These are phyloP conservation scores for Agroathelia rolfsii DNA, from an alignment of 1,284 basidiomycete genomes.

Conservation along the genomic window DNA sequence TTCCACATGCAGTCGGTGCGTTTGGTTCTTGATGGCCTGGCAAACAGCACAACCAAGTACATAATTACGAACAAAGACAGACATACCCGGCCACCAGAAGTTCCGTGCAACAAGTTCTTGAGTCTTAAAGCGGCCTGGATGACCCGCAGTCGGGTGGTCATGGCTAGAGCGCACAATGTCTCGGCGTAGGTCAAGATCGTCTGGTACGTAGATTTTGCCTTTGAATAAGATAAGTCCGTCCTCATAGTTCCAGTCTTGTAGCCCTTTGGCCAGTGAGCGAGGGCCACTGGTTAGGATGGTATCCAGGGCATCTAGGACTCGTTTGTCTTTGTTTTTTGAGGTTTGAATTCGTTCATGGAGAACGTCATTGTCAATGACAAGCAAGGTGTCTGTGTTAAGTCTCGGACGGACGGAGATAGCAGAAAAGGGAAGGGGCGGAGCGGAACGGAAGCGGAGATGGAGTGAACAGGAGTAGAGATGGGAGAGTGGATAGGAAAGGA, in stretches of 20 bases:
- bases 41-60: conserved; percentile 9
- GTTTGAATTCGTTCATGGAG: no score
- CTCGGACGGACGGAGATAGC: no score
- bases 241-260: not conserved
- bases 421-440: no score
- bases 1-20: not conserved
- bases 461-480: no score
- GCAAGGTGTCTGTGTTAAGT: no score
- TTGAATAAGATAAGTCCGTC: conserved; percentile 9
- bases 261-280: not conserved
- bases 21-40: conserved; percentile 8
- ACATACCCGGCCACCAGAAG: conserved; percentile 14
- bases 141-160: conserved; percentile 7
- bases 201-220: conserved; percentile 10
- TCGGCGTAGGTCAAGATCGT: conserved; percentile 1
- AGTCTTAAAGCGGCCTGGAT: conserved; percentile 11
- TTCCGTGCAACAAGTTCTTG: not conserved
- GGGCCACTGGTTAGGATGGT: no score
- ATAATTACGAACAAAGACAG: conserved; percentile 4
- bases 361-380: no score
- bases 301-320: no score
- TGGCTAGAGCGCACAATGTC: conserved; percentile 8
- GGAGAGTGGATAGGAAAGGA: no score
- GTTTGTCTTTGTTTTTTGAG: no score
- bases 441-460: no score